Evolutionary conservation across 495 filamentous ascomycete genomes (phyloP), one percentile per base, ranked within the genome.

Genomic region (Neurospora terricola): DNA sequence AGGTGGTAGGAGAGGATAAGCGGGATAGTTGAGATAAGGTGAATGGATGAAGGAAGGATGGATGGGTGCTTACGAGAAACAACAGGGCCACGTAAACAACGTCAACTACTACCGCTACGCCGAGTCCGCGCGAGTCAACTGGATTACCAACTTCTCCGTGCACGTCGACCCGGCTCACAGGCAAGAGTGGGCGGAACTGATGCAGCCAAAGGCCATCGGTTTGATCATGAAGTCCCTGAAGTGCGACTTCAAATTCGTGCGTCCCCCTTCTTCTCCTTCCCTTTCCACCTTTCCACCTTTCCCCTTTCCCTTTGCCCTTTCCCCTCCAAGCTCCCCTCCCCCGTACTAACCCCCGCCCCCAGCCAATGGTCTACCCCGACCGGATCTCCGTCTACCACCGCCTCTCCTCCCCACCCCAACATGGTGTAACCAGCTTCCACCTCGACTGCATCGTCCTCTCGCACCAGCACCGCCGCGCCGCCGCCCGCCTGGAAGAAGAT

Each of bases 281-380:
- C 8, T 38, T 48, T 11, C 18, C 16, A 23, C 42, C 39, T 10
- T 38, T 18, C 39, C 38, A 34, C 34, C n/a, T n/a, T n/a, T 12
- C 21, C 21, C 3, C n/a, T 39, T 7, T 69, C 62, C 48, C 16
- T 14, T 75, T 23, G 5, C 14, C 14, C 11, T 11, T 27, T 34
- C 37, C 48, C 7, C 68, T 2, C 12, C 27, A 40, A 30, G 2
- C 30, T 30, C 3, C 30, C 30, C 30, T 30, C 30, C 36, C 36
- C 36, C 36, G 5, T 37, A 11, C 0, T 0, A 48, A 4, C 45
- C 48, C 23, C n/a, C 12, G 54, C 38, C 70, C 21, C 42, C 74
- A 97, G 94, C 94, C 95, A 11, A 93, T 97, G 89, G 91, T 87
- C 69, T 96, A 88, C 77, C 94, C 95, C 1, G 94, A 98, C 83